Percentiles rank a stretch among this genome's conserved stretches.
Conservation (phyloP, 2,329 filamentous ascomycete species). For the Microcera coccophila region DNA sequence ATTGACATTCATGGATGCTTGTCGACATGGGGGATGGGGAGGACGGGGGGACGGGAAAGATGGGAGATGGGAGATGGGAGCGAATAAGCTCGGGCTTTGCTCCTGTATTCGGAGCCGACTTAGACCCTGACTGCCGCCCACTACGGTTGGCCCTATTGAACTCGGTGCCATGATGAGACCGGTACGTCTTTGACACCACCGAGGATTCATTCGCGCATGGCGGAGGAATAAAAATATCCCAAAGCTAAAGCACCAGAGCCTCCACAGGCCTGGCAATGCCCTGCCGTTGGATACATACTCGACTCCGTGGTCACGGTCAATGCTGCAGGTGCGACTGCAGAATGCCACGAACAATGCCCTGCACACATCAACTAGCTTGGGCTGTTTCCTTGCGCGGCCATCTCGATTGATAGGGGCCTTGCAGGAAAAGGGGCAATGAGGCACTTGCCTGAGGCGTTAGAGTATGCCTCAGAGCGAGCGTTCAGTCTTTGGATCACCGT, state of each 20-base stretch:
- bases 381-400: too few relatives aligned
- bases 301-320: too few relatives aligned
- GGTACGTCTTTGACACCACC: background rate
- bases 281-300: conserved; percentile 6
- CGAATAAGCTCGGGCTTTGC: conserved; percentile 25
- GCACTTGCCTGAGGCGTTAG: background rate
- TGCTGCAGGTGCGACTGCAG: too few relatives aligned
- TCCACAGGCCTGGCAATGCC: conserved; percentile 16
- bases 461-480: background rate
- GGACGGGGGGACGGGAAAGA: conserved; percentile 14
- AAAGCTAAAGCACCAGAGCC: conserved; percentile 14
- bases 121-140: conserved; percentile 17
- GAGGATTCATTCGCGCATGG: conserved; percentile 5
- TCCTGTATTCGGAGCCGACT: conserved; percentile 23
- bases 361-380: background rate
- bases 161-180: too few relatives aligned
- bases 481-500: background rate
- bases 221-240: conserved; percentile 25
- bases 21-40: conserved; percentile 18
- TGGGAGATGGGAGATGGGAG: conserved; percentile 9
- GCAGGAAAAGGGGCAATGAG: too few relatives aligned
- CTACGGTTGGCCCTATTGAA: conserved; percentile 17
- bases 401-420: too few relatives aligned
- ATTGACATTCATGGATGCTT: too few relatives aligned
- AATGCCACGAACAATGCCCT: background rate